Conservation (phyloP, 2,329 filamentous ascomycete species). For the Fusarium azukiicola region DNA sequence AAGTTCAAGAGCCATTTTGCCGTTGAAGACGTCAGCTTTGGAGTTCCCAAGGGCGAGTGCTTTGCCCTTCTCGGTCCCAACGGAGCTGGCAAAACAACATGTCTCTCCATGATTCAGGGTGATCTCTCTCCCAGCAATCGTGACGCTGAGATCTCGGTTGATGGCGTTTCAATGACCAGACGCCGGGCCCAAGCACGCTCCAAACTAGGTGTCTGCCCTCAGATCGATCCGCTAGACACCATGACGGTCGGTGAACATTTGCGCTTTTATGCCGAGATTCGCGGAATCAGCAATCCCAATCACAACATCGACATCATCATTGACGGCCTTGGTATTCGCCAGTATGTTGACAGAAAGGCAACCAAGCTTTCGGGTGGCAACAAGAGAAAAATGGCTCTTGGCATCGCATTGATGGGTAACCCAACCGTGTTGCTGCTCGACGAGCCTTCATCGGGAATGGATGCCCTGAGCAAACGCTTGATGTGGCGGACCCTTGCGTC, state of each 20-base stretch:
- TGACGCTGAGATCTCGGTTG: conserved; percentile 80
- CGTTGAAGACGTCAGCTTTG: conserved; percentile 15
- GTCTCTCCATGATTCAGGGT: conserved; percentile 32
- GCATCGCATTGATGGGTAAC: conserved; percentile 88
- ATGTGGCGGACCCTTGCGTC: conserved; percentile 87
- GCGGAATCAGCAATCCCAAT: conserved; percentile 81
- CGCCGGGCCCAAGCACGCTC: conserved; percentile 82
- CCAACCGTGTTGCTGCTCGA: conserved; percentile 87
- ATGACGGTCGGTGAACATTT: conserved; percentile 88
- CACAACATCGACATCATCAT: conserved; percentile 72
- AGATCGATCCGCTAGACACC: conserved; percentile 86
- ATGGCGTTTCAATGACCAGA: conserved; percentile 81
- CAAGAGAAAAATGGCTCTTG: conserved; percentile 87
- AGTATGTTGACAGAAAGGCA: conserved; percentile 82
- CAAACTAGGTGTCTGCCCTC: conserved; percentile 86
- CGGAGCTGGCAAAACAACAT: conserved; percentile 34
- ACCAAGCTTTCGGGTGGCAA: conserved; percentile 87
- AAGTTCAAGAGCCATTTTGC: conserved; percentile 14
- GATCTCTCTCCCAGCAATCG: conserved; percentile 24
- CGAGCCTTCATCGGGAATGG: conserved; percentile 87
- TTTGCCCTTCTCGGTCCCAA: conserved; percentile 36
- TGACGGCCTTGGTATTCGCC: conserved; percentile 81
- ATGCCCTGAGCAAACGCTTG: conserved; percentile 85
- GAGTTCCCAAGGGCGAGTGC: conserved; percentile 14
- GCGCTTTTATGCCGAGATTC: conserved; percentile 85